These are phyloP conservation scores for Starmerella apicola DNA, from an alignment of 805 yeast species.

Conservation along the genomic window DNA sequence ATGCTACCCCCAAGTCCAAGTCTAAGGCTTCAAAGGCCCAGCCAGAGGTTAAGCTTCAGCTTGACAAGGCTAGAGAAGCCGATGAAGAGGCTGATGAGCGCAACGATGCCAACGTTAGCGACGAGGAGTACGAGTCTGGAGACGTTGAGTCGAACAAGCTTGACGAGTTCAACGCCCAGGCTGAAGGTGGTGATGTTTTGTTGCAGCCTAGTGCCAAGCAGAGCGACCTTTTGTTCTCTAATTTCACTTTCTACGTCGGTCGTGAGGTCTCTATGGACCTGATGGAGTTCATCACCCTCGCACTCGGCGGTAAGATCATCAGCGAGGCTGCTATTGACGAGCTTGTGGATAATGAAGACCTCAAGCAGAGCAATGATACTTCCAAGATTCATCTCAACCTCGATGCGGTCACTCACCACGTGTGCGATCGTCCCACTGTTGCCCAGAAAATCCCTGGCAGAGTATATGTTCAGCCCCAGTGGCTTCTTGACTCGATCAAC, in stretches of 20 bases:
- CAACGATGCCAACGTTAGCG: no score
- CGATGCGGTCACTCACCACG: constrained; percentile 75
- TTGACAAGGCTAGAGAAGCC: constrained; percentile 38
- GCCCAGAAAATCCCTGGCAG: constrained; percentile 72
- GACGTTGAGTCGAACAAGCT: constrained; percentile 38
- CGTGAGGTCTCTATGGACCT: constrained; percentile 93
- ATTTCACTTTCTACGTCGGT: constrained; percentile 74
- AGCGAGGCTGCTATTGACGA: constrained; percentile 84
- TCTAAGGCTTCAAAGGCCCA: constrained; percentile 4
- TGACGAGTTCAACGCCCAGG: constrained; percentile 59
- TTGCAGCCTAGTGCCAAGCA: constrained; percentile 43
- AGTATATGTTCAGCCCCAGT: constrained; percentile 93
- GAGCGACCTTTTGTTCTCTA: constrained; percentile 41
- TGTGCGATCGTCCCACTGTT: constrained; percentile 82
- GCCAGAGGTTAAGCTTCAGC: constrained; percentile 5
- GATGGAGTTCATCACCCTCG: constrained; percentile 71
- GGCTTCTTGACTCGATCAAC: constrained; percentile 89
- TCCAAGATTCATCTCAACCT: constrained; percentile 39
- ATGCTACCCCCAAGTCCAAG: constrained; percentile 22
- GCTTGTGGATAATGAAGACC: constrained; percentile 37
- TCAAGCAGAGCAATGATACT: constrained; percentile 31
- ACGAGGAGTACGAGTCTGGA: constrained; percentile 25
- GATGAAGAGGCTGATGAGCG: constrained; percentile 28
- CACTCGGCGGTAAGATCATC: constrained; percentile 75
- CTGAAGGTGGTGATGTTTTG: constrained; percentile 40